These are phyloP conservation scores for Globisporangium acanthophoron DNA, from an alignment of 352 stramenopile species.

Conservation along the genomic window DNA sequence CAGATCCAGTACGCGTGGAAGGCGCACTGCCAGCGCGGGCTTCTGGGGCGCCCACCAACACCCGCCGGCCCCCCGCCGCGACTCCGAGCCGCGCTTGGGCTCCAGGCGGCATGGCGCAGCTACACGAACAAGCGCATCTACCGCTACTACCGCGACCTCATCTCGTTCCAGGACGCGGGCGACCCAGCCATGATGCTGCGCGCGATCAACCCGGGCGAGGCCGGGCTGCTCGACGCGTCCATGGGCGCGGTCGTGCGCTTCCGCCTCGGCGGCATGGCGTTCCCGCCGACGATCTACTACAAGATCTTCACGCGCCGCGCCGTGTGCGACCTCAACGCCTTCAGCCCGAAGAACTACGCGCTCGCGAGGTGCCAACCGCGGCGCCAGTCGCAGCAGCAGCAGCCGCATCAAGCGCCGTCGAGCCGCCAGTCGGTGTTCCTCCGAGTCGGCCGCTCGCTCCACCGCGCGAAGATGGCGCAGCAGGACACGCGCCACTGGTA, in stretches of 20 bases:
- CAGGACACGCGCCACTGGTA: conserved; percentile 80
- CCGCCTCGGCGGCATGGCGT: conserved; percentile 77
- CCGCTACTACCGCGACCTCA: conserved; percentile 71
- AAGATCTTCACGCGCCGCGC: conserved; percentile 88
- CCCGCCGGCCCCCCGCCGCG: conserved; percentile 16
- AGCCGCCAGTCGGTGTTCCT: conserved; percentile 40
- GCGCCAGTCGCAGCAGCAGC: not conserved
- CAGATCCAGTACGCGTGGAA: conserved; percentile 80
- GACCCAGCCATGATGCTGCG: conserved; percentile 78
- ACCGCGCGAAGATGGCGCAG: conserved; percentile 41
- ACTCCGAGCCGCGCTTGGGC: conserved; percentile 30
- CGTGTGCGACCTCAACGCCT: conserved; percentile 86
- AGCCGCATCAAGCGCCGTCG: conserved; percentile 18
- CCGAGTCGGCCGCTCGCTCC: conserved; percentile 69
- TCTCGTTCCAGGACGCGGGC: conserved; percentile 72
- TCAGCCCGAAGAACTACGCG: conserved; percentile 89
- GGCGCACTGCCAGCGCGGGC: conserved; percentile 36
- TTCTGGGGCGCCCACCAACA: conserved; percentile 3
- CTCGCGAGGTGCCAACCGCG: conserved; percentile 16
- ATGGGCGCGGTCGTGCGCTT: conserved; percentile 84
- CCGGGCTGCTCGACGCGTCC: conserved; percentile 69
- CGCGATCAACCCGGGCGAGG: conserved; percentile 81
- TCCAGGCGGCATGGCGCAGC: conserved; percentile 67
- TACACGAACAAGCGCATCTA: conserved; percentile 78
- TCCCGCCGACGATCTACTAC: conserved; percentile 93